A percentile compares a stretch with the other conserved stretches of the same genome.
phyloP scores from a whole-genome alignment of 192 early-diverging fungal species.

The Oehlia diaphana region DNA sequence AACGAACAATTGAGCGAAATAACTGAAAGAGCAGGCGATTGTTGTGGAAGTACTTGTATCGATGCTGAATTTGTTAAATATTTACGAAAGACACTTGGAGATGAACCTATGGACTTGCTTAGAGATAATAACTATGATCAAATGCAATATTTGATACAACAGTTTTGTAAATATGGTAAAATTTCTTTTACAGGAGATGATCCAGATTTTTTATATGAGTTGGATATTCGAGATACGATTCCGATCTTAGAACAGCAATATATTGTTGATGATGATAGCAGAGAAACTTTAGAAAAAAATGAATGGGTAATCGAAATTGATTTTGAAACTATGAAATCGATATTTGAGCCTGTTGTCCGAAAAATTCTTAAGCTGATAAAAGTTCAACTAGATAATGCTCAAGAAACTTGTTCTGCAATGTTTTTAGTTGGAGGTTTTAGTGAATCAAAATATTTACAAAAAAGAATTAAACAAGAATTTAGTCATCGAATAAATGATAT shows the following conservation, averaged over 20 bases:
- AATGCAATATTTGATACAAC: slow-evolving; percentile 14
- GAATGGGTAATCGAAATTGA: slow-evolving; percentile 43
- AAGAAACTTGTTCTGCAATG: slow-evolving; percentile 45
- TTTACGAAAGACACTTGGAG: slow-evolving; percentile 44
- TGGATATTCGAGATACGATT: not conserved
- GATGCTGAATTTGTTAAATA: slow-evolving; percentile 44
- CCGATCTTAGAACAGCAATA: not conserved
- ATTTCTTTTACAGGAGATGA: no score
- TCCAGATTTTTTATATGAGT: no score
- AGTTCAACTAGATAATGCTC: slow-evolving; percentile 44
- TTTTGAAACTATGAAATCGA: slow-evolving; percentile 44
- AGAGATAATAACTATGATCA: slow-evolving; percentile 26
- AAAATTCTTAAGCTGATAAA: slow-evolving; percentile 51
- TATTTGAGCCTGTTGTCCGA: slow-evolving; percentile 57
- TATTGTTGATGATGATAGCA: not conserved
- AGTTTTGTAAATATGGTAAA: not conserved
- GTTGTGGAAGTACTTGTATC: slow-evolving; percentile 44
- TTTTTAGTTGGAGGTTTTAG: slow-evolving; percentile 61
- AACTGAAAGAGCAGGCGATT: slow-evolving; percentile 27
- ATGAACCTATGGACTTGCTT: slow-evolving; percentile 37
- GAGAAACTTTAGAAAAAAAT: slow-evolving; percentile 41
- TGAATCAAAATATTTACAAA: slow-evolving; percentile 50
- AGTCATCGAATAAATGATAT: slow-evolving; percentile 34
- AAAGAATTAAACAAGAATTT: slow-evolving; percentile 50
- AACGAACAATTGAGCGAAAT: slow-evolving; percentile 27